These are phyloP conservation scores for Periconia digitata DNA, from an alignment of 2,329 filamentous ascomycete species.

Conservation along the genomic window DNA sequence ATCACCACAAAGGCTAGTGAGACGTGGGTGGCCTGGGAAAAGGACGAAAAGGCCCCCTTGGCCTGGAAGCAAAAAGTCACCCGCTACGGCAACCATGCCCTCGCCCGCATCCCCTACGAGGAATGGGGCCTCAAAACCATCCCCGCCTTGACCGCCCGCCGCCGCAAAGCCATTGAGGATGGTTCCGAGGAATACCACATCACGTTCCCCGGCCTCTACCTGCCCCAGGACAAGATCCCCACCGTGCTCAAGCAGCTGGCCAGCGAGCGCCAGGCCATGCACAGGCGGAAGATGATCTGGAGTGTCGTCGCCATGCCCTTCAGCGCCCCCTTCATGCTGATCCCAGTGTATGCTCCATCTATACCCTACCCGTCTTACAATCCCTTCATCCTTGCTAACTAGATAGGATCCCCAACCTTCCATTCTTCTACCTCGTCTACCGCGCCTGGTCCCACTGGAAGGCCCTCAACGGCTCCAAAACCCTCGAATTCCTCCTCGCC, in stretches of 20 bases:
- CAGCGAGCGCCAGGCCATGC: slow-evolving; percentile 77
- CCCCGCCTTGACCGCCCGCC: slow-evolving; percentile 72
- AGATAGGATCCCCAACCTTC: slow-evolving; percentile 80
- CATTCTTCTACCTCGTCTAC: slow-evolving; percentile 95
- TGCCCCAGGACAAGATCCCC: slow-evolving; percentile 65
- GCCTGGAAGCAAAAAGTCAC: slow-evolving; percentile 91
- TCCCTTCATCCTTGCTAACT: slow-evolving; percentile 4
- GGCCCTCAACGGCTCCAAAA: slow-evolving; percentile 79
- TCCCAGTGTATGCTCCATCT: slow-evolving; percentile 72
- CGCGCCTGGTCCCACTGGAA: slow-evolving; percentile 62
- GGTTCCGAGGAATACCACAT: slow-evolving; percentile 70
- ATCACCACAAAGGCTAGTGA: slow-evolving; percentile 69
- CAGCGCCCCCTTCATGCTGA: slow-evolving; percentile 75
- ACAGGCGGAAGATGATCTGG: slow-evolving; percentile 76
- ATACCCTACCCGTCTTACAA: background rate
- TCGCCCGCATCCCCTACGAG: slow-evolving; percentile 88
- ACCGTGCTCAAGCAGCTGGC: slow-evolving; percentile 70
- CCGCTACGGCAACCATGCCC: slow-evolving; percentile 79
- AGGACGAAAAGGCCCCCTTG: slow-evolving; percentile 59
- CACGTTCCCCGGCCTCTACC: slow-evolving; percentile 71
- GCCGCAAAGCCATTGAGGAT: slow-evolving; percentile 64
- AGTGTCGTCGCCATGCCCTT: slow-evolving; percentile 66
- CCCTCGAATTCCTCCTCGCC: slow-evolving; percentile 78
- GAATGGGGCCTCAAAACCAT: slow-evolving; percentile 98
- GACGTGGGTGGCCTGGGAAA: slow-evolving; percentile 86